Percentiles rank a stretch among this genome's conserved stretches.
phyloP scores from a whole-genome alignment of 2,329 filamentous ascomycete species.

The Botrytis pseudocinerea region DNA sequence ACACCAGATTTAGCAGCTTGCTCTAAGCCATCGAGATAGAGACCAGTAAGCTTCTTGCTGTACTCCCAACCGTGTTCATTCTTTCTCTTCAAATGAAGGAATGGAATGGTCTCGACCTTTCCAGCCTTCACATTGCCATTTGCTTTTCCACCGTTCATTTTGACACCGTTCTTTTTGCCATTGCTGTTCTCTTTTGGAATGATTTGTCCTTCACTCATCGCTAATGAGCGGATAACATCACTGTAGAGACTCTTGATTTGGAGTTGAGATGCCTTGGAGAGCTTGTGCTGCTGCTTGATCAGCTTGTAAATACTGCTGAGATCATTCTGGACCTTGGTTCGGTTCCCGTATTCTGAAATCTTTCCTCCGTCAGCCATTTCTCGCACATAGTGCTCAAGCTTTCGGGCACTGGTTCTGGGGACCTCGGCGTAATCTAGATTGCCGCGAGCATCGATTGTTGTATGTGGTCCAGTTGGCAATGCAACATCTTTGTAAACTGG shows the following conservation, averaged over 20 bases:
- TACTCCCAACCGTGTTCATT: constrained; percentile 96
- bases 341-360: constrained; percentile 97
- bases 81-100: constrained; percentile 95
- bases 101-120: constrained; percentile 96
- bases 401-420: constrained; percentile 84
- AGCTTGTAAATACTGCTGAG: constrained; percentile 95
- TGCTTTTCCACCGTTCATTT: constrained; percentile 37
- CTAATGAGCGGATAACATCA: constrained; percentile 88
- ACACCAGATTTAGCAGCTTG: constrained; percentile 84
- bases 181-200: constrained; percentile 77
- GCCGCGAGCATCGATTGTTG: constrained; percentile 87
- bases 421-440: constrained; percentile 91
- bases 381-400: constrained; percentile 96
- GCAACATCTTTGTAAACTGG: constrained; percentile 97
- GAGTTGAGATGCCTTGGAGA: constrained; percentile 92
- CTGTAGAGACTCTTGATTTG: constrained; percentile 95
- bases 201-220: constrained; percentile 98
- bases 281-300: constrained; percentile 96
- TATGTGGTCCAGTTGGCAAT: constrained; percentile 86
- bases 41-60: constrained; percentile 94
- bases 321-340: constrained; percentile 96
- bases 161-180: constrained; percentile 54
- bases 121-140: constrained; percentile 66
- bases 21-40: constrained; percentile 91
- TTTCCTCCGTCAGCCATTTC: constrained; percentile 99